Conservation (phyloP, 306 rosid species). For the Prinsepia uniflora region DNA sequence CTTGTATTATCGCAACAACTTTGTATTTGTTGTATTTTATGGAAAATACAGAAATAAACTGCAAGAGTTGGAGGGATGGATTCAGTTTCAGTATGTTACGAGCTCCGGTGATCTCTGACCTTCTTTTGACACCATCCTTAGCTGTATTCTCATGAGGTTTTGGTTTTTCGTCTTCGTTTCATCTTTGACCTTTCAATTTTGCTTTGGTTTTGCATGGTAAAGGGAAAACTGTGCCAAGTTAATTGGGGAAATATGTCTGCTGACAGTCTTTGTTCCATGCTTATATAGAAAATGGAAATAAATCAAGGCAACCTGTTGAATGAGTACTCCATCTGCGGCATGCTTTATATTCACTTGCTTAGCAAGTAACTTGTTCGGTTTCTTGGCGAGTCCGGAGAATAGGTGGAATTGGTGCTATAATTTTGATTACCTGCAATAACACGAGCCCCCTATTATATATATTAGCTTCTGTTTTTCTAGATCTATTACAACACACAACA, state of each 20-base stretch:
- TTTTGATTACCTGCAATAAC: slow-evolving; percentile 46
- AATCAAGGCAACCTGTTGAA: background rate
- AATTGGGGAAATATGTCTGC: no score
- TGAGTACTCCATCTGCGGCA: background rate
- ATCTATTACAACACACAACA: no score
- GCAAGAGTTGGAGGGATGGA: slow-evolving; percentile 34
- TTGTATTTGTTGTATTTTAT: slow-evolving; percentile 75
- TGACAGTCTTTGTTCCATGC: no score
- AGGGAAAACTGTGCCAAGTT: background rate
- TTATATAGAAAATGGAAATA: background rate
- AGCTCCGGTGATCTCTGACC: background rate
- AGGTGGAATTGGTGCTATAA: slow-evolving; percentile 59
- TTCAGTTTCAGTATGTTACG: background rate
- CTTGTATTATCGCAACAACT: slow-evolving; percentile 70
- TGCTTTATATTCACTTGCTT: background rate
- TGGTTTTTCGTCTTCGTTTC: no score
- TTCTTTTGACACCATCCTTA: no score
- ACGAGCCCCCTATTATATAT: background rate
- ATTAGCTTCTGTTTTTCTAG: no score
- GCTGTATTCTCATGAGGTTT: no score
- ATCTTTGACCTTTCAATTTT: background rate
- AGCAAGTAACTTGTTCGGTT: background rate
- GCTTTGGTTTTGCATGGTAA: background rate
- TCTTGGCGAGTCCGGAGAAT: slow-evolving; percentile 41
- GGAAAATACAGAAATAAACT: slow-evolving; percentile 71